Evolutionary conservation across 345 rosid genomes (phyloP), one percentile per base, ranked within the genome.

Genomic region (Eucalyptus grandis): DNA sequence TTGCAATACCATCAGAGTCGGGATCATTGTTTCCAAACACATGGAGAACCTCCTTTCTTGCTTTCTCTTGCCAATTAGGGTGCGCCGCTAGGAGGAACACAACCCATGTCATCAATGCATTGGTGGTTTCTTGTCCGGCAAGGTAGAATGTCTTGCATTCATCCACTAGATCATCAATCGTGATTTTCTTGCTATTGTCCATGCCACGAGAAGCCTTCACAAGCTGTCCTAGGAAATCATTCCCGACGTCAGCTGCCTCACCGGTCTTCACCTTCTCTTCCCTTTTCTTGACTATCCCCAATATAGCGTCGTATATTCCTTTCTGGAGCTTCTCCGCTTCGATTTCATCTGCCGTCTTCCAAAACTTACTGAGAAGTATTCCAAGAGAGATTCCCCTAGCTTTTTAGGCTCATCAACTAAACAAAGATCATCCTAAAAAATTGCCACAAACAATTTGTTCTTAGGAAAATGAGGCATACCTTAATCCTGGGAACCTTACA

Each of bases 21-120:
- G 94, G 95, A 87, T 88, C 92, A 58, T 77, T 87, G 30, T 90
- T 19, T 44, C 93, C 93, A 19, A 92, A 93, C 9, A 87, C 44
- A 44, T 91, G 89, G 30, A 90, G 67, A 40, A 91, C 92, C 86
- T 94, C 94, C 49, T 80, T 90, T 89, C 94, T 92, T 40, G 90
- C 93, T 89, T 90, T 88, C 34, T 93, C 94, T 90, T 94, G 96
- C 94, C 94, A 93, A 26, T 94, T 94, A 17, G 87, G 53, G 87
- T 93, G 90, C n/a, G 91, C 19, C 50, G 94, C 90, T 14, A 94
- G 89, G 86, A 92, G 90, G 87, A 92, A 87, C 22, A 88, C 82
- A 19, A 87, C 90, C 92, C 93, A 92, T 16, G 88, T 26, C 21
- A 92, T 89, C 44, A 89, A 80, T 49, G 89, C 88, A 27, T 83